Evolutionary conservation across 495 filamentous ascomycete genomes (phyloP), one percentile per base, ranked within the genome.

Genomic region (Xylaria cubensis): DNA sequence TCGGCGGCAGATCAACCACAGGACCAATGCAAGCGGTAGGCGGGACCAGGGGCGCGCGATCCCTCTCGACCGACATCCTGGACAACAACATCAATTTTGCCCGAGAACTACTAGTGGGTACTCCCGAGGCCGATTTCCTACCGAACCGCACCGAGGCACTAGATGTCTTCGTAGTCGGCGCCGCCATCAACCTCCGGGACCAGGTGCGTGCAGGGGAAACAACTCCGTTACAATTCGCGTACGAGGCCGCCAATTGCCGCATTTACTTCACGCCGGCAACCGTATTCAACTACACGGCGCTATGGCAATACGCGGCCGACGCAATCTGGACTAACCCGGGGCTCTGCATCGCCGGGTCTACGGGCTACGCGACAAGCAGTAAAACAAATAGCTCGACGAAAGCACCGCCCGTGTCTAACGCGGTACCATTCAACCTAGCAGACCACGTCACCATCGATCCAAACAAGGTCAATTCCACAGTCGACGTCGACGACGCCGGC

Each of bases 11-110:
- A 34, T 84, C 86, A 12, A 77, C 76, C 66, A 75, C 79, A 10
- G 80, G 80, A 7, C 81, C 84, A 3, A 90, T 90, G 80, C 88
- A 90, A 81, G 85, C 80, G 26, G 82, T 88, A 34, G 85, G 86
- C 24, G 88, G 88, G 64, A 84, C 86, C 4, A 88, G 89, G 71
- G 88, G 88, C 21, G 77, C 70, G 7, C 46, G 71, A 13, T 64
- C 59, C 4, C 74, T 76, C 51, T 64, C 41, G 9, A 34, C 53
- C 32, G 4, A 21, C 55, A 56, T 65, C 21, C 71, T 85, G 0
- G 82, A 85, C 68, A 42, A 36, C 10, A 74, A 81, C 61, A 77
- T 84, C 64, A 50, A 51, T 21, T 59, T 74, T 15, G 74, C 79
- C 2, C 68, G 77, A 64, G 39, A 61, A 10, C 65, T 82, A 17